Evolutionary conservation across 495 filamentous ascomycete genomes (phyloP), one percentile per base, ranked within the genome.

Genomic region (Trichoderma erinaceum): DNA sequence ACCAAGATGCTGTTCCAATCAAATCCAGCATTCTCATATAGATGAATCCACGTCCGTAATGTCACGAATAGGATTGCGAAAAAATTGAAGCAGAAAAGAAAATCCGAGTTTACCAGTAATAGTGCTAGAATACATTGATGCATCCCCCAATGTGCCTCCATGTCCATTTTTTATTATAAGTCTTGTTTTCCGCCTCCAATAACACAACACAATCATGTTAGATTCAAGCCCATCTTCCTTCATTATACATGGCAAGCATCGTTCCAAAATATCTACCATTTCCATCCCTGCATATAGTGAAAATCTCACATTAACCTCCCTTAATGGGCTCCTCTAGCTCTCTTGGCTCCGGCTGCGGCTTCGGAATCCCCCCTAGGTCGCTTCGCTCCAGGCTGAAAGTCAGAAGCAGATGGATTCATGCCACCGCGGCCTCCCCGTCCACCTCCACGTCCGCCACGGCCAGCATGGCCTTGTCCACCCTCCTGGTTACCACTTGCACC

Each of bases 331-430:
- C 75, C 77, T 75, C 77, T 69, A 18, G 72, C 67, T 32, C 77
- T 70, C 70, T 78, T 78, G 6, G 73, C 50, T 11, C 75, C 75
- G 15, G 70, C 71, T 2, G 79, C 82, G 29, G 82, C 83, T 25
- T 82, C 77, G 11, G 84, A 85, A 43, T 90, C 89, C 25, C 89
- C 87, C 25, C 89, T 79, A 23, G 84, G 78, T 41, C 88, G 79
- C 76, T 91, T 91, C 66, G 85, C 84, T n/a, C 88, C 87, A 5
- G 87, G 86, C 46, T 86, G 84, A 71, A 89, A 90, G 68, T 87
- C 83, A 64, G 82, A 83, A 10, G 83, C 87, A 2, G 68, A 66
- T 16, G 79, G 75, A 61, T 71, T 84, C 71, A 68, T 41, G 63
- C 71, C 72, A 44, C 71, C 73, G 15, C 79, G 73, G n/a, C 80